Conservation (phyloP, 2,329 filamentous ascomycete species). For the Gremmenia infestans region DNA sequence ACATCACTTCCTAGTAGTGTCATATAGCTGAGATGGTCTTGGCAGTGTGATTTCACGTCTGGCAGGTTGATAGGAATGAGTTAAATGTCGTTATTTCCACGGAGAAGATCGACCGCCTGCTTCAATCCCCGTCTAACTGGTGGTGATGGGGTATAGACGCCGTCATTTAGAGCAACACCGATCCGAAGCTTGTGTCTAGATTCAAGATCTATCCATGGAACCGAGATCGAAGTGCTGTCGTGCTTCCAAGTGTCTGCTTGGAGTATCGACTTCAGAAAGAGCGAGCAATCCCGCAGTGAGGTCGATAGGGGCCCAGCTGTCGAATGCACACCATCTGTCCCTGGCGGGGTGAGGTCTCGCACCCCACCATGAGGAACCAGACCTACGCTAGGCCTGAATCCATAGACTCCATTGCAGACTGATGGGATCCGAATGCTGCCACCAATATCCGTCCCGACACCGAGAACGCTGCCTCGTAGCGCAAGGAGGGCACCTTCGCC, state of each 20-base stretch:
- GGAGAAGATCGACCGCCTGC: conserved; percentile 36
- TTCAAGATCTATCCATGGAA: conserved; percentile 41
- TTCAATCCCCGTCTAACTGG: conserved; percentile 43
- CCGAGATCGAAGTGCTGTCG: conserved; percentile 31
- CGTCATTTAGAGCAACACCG: conserved; percentile 44
- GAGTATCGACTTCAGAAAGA: conserved; percentile 40
- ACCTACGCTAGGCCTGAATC: conserved; percentile 26
- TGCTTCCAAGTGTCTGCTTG: conserved; percentile 39
- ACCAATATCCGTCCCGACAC: conserved; percentile 29
- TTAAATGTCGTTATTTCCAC: conserved; percentile 38
- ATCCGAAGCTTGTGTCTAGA: conserved; percentile 36
- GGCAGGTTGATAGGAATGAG: conserved; percentile 53
- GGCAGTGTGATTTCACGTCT: conserved; percentile 43
- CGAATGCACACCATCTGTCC: conserved; percentile 43
- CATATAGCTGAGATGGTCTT: conserved; percentile 35
- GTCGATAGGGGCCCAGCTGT: conserved; percentile 41
- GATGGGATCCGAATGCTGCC: conserved; percentile 28
- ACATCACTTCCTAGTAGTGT: conserved; percentile 17
- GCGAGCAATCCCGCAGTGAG: conserved; percentile 35
- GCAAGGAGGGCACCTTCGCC: conserved; percentile 8
- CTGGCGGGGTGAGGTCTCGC: conserved; percentile 48
- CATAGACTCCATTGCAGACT: conserved; percentile 43
- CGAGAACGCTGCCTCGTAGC: conserved; percentile 39
- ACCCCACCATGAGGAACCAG: conserved; percentile 32
- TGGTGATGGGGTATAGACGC: conserved; percentile 45